phyloP scores from a whole-genome alignment of 2,329 filamentous ascomycete genomes.

The Proliferodiscus dingleyae region DNA sequence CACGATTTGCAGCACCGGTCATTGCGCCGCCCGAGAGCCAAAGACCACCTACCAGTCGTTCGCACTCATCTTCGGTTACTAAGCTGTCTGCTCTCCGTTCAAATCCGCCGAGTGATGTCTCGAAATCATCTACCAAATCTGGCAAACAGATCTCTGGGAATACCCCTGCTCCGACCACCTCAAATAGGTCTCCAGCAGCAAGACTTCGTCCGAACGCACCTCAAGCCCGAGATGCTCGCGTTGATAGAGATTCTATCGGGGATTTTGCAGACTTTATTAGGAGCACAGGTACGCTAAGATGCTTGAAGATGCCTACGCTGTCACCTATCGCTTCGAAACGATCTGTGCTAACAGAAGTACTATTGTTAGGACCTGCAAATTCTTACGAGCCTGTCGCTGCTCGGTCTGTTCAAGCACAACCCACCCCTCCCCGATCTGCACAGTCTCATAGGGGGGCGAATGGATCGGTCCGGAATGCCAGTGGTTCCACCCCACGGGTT shows the following conservation, averaged over 20 bases:
- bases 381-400: slow-evolving; percentile 24
- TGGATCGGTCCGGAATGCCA: slow-evolving; percentile 25
- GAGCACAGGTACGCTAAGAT: slow-evolving; percentile 48
- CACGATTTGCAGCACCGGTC: slow-evolving; percentile 11
- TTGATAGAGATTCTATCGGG: slow-evolving; percentile 64
- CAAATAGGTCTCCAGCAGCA: slow-evolving; percentile 14
- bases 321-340: background rate
- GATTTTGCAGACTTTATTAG: slow-evolving; percentile 90
- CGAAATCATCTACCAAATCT: slow-evolving; percentile 5
- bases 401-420: slow-evolving; percentile 32
- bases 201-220: slow-evolving; percentile 21
- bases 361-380: slow-evolving; percentile 56
- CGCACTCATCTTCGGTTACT: slow-evolving; percentile 24
- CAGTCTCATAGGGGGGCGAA: slow-evolving; percentile 31
- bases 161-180: slow-evolving; percentile 2
- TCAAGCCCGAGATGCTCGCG: slow-evolving; percentile 65
- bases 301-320: background rate
- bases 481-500: slow-evolving; percentile 16
- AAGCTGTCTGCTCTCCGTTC: slow-evolving; percentile 23
- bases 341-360: background rate
- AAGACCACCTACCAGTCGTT: slow-evolving; percentile 21
- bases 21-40: slow-evolving; percentile 6
- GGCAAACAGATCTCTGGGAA: slow-evolving; percentile 9
- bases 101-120: slow-evolving; percentile 14
- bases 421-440: slow-evolving; percentile 25